Evolutionary conservation across 2,329 filamentous ascomycete species (phyloP).

Genomic region (Helotiales sp.): DNA sequence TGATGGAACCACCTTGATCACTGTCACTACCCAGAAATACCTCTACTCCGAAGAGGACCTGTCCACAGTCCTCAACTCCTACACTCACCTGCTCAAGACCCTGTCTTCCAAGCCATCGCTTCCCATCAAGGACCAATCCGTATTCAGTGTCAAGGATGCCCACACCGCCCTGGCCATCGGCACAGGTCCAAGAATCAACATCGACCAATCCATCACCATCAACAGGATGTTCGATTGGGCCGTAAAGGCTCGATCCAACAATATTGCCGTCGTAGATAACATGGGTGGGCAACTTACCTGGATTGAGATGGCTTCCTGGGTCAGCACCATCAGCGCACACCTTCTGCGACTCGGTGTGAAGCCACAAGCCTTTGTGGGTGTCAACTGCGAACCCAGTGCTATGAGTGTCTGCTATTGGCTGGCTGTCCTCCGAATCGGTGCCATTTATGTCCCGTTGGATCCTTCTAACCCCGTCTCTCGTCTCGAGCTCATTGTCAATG

Average conservation of each 20-base stretch:
- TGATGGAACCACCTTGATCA: slow-evolving; percentile 24
- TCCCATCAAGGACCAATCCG: slow-evolving; percentile 19
- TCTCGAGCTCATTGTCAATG: slow-evolving; percentile 37
- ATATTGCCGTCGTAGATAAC: slow-evolving; percentile 21
- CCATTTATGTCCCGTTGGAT: slow-evolving; percentile 45
- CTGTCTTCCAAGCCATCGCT: slow-evolving; percentile 24
- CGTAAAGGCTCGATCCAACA: slow-evolving; percentile 19
- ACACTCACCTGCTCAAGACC: slow-evolving; percentile 23
- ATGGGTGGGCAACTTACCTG: slow-evolving; percentile 42
- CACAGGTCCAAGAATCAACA: slow-evolving; percentile 19
- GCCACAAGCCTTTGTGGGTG: slow-evolving; percentile 13
- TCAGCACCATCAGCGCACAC: slow-evolving; percentile 44
- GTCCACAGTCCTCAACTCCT: slow-evolving; percentile 18
- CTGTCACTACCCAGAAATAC: slow-evolving; percentile 21
- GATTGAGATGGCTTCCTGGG: slow-evolving; percentile 41
- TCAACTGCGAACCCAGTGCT: slow-evolving; percentile 25
- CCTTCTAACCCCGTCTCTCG: slow-evolving; percentile 36
- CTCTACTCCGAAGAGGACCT: slow-evolving; percentile 24
- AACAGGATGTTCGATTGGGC: slow-evolving; percentile 25
- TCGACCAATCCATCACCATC: slow-evolving; percentile 20
- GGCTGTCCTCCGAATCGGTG: slow-evolving; percentile 43
- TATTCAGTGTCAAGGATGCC: slow-evolving; percentile 18
- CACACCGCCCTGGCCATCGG: slow-evolving; percentile 16
- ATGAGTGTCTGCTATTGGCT: slow-evolving; percentile 43
- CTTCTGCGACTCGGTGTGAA: slow-evolving; percentile 10